A percentile compares a stretch with the other conserved stretches of the same genome.
Evolutionary conservation across 2,329 filamentous ascomycete genomes (phyloP).

Genomic region (Phoma sp.): DNA sequence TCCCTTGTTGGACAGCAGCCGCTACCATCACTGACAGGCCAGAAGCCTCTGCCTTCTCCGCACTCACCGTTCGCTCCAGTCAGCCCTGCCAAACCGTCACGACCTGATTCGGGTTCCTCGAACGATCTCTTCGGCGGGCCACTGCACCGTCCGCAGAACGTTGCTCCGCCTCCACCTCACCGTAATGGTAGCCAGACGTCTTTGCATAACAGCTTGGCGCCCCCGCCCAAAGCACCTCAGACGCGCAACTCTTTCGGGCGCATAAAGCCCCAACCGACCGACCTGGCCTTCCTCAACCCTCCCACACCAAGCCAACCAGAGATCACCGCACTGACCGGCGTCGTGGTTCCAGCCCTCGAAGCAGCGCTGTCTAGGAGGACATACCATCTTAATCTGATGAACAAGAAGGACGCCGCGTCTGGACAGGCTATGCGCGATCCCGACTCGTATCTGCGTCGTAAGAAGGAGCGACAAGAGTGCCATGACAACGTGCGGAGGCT

Average conservation of each 20-base stretch:
- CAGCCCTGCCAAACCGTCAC: constrained; percentile 18
- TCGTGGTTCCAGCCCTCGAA: constrained; percentile 91
- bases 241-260: constrained; percentile 40
- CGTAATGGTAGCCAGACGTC: constrained; percentile 2
- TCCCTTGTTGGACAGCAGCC: constrained; percentile 31
- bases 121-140: constrained; percentile 41
- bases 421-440: constrained; percentile 62
- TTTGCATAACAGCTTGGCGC: constrained; percentile 1
- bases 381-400: constrained; percentile 60
- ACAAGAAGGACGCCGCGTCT: constrained; percentile 46
- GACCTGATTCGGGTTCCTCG: constrained; percentile 32
- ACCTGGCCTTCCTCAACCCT: constrained; percentile 21
- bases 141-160: constrained; percentile 7
- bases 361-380: constrained; percentile 83
- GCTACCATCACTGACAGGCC: constrained; percentile 32
- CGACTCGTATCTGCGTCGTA: constrained; percentile 52
- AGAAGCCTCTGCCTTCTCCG: constrained; percentile 33
- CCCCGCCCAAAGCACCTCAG: constrained; percentile 26
- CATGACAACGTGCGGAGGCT: constrained; percentile 84
- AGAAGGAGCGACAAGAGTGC: constrained; percentile 59
- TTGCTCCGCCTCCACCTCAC: constrained; percentile 3
- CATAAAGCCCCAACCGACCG: constrained; percentile 29
- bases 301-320: constrained; percentile 63
- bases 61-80: constrained; percentile 33
- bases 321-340: constrained; percentile 84